A percentile compares a stretch with the other conserved stretches of the same genome.
These are phyloP conservation scores for Pyrenopolyporus hunteri DNA, from an alignment of 495 filamentous ascomycete species.

Conservation along the genomic window DNA sequence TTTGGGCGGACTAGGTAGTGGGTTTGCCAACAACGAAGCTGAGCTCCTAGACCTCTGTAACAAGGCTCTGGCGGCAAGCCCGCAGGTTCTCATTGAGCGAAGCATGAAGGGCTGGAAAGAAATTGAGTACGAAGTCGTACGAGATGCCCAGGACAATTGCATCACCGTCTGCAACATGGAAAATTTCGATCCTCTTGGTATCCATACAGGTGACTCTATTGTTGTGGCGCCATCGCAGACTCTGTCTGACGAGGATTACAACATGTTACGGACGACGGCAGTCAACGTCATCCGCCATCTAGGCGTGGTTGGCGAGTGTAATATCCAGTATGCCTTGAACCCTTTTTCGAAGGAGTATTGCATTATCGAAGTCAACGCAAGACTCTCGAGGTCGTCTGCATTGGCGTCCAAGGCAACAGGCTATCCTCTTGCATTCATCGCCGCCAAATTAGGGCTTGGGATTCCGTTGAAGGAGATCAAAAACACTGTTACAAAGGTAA, in stretches of 20 bases:
- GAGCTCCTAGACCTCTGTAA: constrained; percentile 90
- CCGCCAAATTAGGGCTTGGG: constrained; percentile 90
- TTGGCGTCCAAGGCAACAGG: constrained; percentile 96
- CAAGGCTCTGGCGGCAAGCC: constrained; percentile 92
- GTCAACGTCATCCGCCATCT: constrained; percentile 98
- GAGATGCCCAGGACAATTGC: constrained; percentile 95
- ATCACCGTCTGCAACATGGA: constrained; percentile 99
- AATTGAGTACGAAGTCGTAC: constrained; percentile 97
- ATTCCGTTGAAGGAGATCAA: constrained; percentile 96
- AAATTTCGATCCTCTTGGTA: constrained; percentile 98
- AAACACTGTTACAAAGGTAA: constrained; percentile 95
- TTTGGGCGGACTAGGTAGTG: constrained; percentile 91
- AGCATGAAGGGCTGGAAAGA: constrained; percentile 99
- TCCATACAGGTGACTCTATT: constrained; percentile 98
- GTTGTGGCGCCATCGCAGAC: constrained; percentile 98
- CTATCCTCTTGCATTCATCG: constrained; percentile 94
- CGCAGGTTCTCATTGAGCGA: constrained; percentile 93
- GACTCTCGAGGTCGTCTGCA: constrained; percentile 92
- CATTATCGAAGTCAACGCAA: constrained; percentile 98
- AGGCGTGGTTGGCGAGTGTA: constrained; percentile 97
- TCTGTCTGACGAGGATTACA: constrained; percentile 96
- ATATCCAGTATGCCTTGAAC: constrained; percentile 97
- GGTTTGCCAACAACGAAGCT: constrained; percentile 90
- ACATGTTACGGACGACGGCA: constrained; percentile 98
- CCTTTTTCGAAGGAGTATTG: constrained; percentile 97